These are phyloP conservation scores for Penicillium longicatenatum DNA, from an alignment of 495 filamentous ascomycete species.

Conservation along the genomic window DNA sequence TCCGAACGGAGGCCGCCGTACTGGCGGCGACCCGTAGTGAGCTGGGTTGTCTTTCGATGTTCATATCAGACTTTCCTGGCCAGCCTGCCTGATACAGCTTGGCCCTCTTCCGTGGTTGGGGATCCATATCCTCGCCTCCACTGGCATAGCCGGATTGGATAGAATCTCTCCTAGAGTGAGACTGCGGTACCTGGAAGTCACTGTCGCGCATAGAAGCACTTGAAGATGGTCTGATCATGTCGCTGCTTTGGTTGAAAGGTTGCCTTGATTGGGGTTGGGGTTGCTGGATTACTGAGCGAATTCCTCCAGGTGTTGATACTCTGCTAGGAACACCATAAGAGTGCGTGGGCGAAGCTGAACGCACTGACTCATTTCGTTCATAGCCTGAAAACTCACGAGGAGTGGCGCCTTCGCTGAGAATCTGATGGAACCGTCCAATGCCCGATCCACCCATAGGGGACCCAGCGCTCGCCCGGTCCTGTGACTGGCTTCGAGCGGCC, in stretches of 20 bases:
- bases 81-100: conserved; percentile 70
- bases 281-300: conserved; percentile 28
- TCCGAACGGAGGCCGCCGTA: conserved; percentile 83
- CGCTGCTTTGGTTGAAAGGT: conserved; percentile 29
- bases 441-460: conserved; percentile 55
- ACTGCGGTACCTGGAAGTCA: conserved; percentile 35
- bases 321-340: conserved; percentile 40
- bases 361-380: conserved; percentile 32
- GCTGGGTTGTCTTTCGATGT: conserved; percentile 65
- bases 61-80: conserved; percentile 66
- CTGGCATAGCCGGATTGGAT: conserved; percentile 63
- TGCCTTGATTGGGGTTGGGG: conserved; percentile 26
- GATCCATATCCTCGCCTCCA: conserved; percentile 65
- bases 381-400: conserved; percentile 43
- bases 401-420: conserved; percentile 49
- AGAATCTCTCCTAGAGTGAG: conserved; percentile 37
- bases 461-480: conserved; percentile 34
- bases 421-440: conserved; percentile 53
- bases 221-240: conserved; percentile 49
- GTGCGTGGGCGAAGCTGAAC: conserved; percentile 40
- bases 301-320: conserved; percentile 39
- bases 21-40: conserved; percentile 87
- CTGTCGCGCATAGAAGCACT: conserved; percentile 47
- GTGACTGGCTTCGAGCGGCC: conserved; percentile 30
- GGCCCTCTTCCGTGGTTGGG: conserved; percentile 66